Evolutionary conservation across 139 green algal species (phyloP), one percentile per base, ranked within the genome.

Genomic region (Haematococcus sp.): DNA sequence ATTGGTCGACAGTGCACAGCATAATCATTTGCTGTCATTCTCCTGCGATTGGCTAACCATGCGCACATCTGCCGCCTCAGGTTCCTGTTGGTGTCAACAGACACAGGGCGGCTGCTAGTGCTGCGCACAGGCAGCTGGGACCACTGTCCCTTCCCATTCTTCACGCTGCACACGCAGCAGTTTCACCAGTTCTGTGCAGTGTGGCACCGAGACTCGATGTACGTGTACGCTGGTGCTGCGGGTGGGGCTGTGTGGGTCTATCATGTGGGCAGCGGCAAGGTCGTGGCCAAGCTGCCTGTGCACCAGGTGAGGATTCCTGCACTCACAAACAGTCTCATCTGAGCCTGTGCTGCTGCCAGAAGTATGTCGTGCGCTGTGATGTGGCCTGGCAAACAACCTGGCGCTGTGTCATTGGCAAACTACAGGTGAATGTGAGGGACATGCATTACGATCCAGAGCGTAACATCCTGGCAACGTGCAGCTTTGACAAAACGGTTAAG

Each of bases 401-500:
- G n/a, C n/a, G n/a, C n/a, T n/a, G n/a, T 54, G 44, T 54, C 44
- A 11, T 11, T 15, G 13, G 13, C 44, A 54, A 54, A 15, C 15
- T 15, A 15, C 66, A 74, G 44, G 73, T 84, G 30, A 90, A 89
- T 51, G 70, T 91, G 35, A 74, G 88, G 0, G 71, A 76, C 44
- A 22, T 93, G 54, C 40, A 76, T 32, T 87, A 84, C 56, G 82
- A 91, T 54, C 34, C 52, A 0, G 4, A 17, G 7, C 52, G 65
- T 31, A 88, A 88, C 71, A 58, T 81, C 56, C 77, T 93, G n/a
- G 73, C 78, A 11, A 89, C 86, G 1, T 79, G 75, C 60, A 81
- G 68, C 60, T 91, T 90, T 71, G 88, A 93, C 70, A 84, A 83
- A 35, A 83, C 69, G 3, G 56, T 89, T 17, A 85, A 84, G 55